Evolutionary conservation across 2,329 filamentous ascomycete species (phyloP), one percentile per base, ranked within the genome.

Genomic region (Aspergillus calidoustus): DNA sequence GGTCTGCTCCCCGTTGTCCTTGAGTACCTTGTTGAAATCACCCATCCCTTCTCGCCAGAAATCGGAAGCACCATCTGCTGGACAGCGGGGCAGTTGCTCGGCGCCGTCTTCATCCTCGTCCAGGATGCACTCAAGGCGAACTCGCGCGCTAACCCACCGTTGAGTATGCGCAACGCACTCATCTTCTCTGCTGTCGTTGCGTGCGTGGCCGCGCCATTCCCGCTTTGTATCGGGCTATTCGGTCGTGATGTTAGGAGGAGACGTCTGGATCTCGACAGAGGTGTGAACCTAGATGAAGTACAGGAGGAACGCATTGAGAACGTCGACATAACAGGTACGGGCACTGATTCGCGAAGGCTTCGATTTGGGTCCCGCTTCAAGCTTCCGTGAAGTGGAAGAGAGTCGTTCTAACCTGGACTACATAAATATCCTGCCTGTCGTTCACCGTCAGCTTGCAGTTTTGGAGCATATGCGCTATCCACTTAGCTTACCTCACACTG

Each of bases 21-120:
- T 54, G 95, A 99, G 77, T 93, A 91, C 69, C 81, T 97, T 17
- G 91, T 91, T 55, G 92, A 98, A 75, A 85, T 97, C 62, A 93
- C 91, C 5, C 91, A 95, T 71, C 95, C 95, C 0, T 87, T 96
- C 28, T 89, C 88, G 46, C 93, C 95, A 0, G 94, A 96, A 77
- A 86, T 97, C 49, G 91, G 91, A 0, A 91, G 87, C 64, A 92
- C 91, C 30, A 82, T 96, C 23, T 91, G 90, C 71, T 98, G 95
- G 95, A 86, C 87, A 1, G 90, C 90, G 6, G 94, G 95, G 0
- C 94, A 98, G 80, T 77, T 97, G 7, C 78, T 96, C 0, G 95
- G 95, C 13, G 93, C 87, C 2, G 78, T 93, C 30, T 97, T 97
- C 72, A 91, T 97, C 70, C 80, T 99, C 31, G 79, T 94, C 60